Evolutionary conservation across 2,329 filamentous ascomycete genomes (phyloP).

Genomic region (Talaromyces sp.): DNA sequence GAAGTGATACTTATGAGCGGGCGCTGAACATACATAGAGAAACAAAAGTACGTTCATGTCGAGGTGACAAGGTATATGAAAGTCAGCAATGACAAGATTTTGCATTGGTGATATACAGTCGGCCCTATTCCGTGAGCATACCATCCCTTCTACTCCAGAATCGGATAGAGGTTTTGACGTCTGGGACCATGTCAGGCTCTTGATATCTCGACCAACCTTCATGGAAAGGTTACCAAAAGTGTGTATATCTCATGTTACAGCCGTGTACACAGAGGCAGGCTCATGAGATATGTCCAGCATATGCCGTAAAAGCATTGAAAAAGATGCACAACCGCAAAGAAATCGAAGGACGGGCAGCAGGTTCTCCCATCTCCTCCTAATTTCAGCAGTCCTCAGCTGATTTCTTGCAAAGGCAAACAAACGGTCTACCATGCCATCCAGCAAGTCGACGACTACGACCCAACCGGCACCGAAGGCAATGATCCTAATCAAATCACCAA

Average conservation of each 20-base stretch:
- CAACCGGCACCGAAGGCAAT: conserved; percentile 48
- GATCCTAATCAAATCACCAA: conserved; percentile 49
- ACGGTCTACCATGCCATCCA: conserved; percentile 58
- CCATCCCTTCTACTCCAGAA: not conserved
- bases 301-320: conserved; percentile 59
- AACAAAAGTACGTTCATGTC: conserved; percentile 15
- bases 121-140: conserved; percentile 51
- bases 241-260: not conserved
- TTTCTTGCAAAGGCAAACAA: conserved; percentile 54
- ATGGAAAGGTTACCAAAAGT: conserved; percentile 59
- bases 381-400: not conserved
- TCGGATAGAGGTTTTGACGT: not conserved
- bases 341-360: conserved; percentile 56
- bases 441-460: conserved; percentile 47
- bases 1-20: not conserved
- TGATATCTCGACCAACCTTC: conserved; percentile 60
- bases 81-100: not conserved
- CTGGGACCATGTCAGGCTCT: conserved; percentile 40
- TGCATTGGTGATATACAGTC: conserved; percentile 32
- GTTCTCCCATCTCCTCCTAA: conserved; percentile 29
- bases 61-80: not conserved
- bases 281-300: conserved; percentile 36
- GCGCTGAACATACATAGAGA: not conserved
- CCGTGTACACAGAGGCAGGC: not conserved
- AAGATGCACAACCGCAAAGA: conserved; percentile 60